Conservation (phyloP, 495 filamentous ascomycete species). For the Penicillium waksmanii region DNA sequence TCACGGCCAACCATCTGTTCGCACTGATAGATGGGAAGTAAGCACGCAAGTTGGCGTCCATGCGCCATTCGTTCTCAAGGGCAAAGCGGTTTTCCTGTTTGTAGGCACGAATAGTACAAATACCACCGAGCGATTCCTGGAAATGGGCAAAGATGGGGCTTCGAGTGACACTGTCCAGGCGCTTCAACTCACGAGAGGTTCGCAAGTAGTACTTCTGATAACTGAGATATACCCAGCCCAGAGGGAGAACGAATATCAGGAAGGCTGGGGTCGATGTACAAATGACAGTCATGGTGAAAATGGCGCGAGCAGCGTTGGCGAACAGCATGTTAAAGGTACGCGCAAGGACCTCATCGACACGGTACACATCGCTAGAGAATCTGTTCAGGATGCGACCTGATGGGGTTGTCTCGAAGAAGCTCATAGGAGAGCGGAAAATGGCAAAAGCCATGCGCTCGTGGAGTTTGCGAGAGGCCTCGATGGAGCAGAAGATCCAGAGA, state of each 20-base stretch:
- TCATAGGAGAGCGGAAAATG: constrained; percentile 98
- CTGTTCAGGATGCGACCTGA: constrained; percentile 94
- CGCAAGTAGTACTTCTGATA: constrained; percentile 97
- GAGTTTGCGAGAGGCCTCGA: constrained; percentile 94
- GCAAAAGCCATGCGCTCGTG: constrained; percentile 98
- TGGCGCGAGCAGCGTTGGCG: constrained; percentile 79
- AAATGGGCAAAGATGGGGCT: constrained; percentile 99
- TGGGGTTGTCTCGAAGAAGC: constrained; percentile 98
- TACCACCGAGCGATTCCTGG: constrained; percentile 93
- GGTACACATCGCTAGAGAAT: constrained; percentile 97
- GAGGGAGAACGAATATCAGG: constrained; percentile 75
- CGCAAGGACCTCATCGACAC: constrained; percentile 92
- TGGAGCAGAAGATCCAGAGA: constrained; percentile 98
- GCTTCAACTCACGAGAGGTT: constrained; percentile 94
- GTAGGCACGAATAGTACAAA: constrained; percentile 97
- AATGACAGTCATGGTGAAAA: constrained; percentile 88
- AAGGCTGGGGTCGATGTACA: constrained; percentile 80
- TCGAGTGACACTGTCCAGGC: constrained; percentile 90
- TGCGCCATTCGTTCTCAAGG: constrained; percentile 95
- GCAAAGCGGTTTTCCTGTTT: constrained; percentile 84
- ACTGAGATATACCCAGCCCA: constrained; percentile 82
- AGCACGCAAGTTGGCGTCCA: constrained; percentile 92
- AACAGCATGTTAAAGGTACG: constrained; percentile 94
- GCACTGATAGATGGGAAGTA: constrained; percentile 97
- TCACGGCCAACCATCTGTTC: constrained; percentile 94